phyloP scores from a whole-genome alignment of 495 filamentous ascomycete species.

The Daldinia decipiens region DNA sequence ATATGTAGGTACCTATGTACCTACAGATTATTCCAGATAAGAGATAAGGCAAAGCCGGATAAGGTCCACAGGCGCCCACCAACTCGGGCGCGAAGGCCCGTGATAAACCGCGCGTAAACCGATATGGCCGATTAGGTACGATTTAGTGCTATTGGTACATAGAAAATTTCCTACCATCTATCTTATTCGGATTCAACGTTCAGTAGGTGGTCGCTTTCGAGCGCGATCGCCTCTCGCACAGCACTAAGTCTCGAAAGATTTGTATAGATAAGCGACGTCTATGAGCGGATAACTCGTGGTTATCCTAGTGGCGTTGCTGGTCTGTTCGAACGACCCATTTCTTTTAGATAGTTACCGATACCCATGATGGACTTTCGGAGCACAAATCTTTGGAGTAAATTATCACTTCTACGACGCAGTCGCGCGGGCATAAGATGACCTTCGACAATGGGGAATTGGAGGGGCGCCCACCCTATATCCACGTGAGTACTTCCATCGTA shows the following conservation, averaged over 20 bases:
- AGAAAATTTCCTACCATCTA: constrained; percentile 27
- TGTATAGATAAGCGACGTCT: not conserved
- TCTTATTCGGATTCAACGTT: constrained; percentile 11
- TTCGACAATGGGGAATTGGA: constrained; percentile 56
- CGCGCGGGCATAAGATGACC: constrained; percentile 54
- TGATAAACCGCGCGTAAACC: constrained; percentile 29
- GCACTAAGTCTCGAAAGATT: not conserved
- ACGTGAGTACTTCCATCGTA: constrained; percentile 49
- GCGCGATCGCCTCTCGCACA: constrained; percentile 31
- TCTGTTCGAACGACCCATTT: constrained; percentile 20
- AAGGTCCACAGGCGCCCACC: not conserved
- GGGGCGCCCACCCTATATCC: constrained; percentile 57
- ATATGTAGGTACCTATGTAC: no score
- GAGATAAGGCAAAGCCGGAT: constrained; percentile 8
- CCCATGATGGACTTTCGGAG: constrained; percentile 54
- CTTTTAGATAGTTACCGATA: constrained; percentile 27
- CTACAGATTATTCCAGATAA: not conserved
- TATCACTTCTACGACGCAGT: constrained; percentile 43
- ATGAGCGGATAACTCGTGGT: constrained; percentile 12
- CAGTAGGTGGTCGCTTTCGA: constrained; percentile 33
- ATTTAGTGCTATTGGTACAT: constrained; percentile 29
- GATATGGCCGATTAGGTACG: constrained; percentile 36
- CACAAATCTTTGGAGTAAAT: constrained; percentile 46
- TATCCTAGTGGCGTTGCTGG: not conserved
- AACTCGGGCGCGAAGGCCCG: constrained; percentile 2